A percentile compares a stretch with the other conserved stretches of the same genome.
Conservation (phyloP, 441 rosid species). For the Pelargonium exstipulatum region DNA sequence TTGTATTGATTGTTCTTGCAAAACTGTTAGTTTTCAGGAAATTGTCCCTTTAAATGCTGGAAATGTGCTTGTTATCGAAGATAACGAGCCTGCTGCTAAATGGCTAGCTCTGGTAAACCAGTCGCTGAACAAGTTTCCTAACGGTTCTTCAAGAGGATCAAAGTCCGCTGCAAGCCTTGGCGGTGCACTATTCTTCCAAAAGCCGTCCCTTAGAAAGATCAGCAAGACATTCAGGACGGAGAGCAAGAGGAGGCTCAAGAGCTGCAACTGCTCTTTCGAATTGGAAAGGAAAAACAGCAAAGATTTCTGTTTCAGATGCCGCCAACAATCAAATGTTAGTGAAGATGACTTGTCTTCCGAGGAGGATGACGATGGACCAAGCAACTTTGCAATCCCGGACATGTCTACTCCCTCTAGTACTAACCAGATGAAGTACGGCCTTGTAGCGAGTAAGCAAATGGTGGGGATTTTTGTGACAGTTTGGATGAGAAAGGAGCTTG, state of each 20-base stretch:
- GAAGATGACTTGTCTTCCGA: slow-evolving; percentile 54
- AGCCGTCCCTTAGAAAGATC: slow-evolving; percentile 53
- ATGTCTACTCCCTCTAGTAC: slow-evolving; percentile 21
- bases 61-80: slow-evolving; percentile 57
- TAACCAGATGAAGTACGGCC: slow-evolving; percentile 49
- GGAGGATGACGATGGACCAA: slow-evolving; percentile 45
- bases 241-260: slow-evolving; percentile 46
- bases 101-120: slow-evolving; percentile 43
- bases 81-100: slow-evolving; percentile 52
- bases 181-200: slow-evolving; percentile 50
- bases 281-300: slow-evolving; percentile 44
- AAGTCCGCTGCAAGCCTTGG: slow-evolving; percentile 28
- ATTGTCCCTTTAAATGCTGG: slow-evolving; percentile 63
- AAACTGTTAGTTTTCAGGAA: slow-evolving; percentile 46
- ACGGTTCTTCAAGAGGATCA: slow-evolving; percentile 25
- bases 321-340: slow-evolving; percentile 35
- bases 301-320: slow-evolving; percentile 60
- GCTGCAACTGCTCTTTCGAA: slow-evolving; percentile 48
- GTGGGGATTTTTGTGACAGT: slow-evolving; percentile 67
- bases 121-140: slow-evolving; percentile 32
- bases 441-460: slow-evolving; percentile 66
- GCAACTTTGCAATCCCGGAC: slow-evolving; percentile 22
- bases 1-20: slow-evolving; percentile 1
- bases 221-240: slow-evolving; percentile 55
- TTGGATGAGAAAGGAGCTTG: slow-evolving; percentile 63